Evolutionary conservation across 768 basidiomycete genomes (phyloP).

Genomic region (Termitomyces sp.): DNA sequence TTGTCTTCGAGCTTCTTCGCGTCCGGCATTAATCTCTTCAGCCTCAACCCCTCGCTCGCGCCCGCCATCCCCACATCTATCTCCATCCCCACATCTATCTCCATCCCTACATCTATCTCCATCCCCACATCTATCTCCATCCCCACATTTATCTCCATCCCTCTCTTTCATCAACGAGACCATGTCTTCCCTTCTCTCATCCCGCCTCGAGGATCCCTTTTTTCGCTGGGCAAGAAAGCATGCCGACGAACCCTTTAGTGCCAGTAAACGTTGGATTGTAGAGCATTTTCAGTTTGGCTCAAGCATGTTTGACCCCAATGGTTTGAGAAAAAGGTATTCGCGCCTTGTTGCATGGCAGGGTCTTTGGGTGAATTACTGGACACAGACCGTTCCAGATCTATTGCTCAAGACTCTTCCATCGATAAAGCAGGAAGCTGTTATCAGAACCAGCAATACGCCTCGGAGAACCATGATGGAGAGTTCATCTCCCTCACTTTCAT

Average conservation of each 20-base stretch:
- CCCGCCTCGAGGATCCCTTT: conserved; percentile 36
- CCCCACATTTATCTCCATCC: conserved; percentile 9
- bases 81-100: too few species aligned
- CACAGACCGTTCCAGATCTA: conserved; percentile 30
- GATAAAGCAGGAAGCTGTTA: conserved; percentile 6
- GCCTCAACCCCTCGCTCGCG: conserved; percentile 8
- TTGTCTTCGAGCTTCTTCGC: background rate
- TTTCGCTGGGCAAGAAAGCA: conserved; percentile 49
- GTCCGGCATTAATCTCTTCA: conserved; percentile 1
- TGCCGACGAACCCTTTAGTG: conserved; percentile 41
- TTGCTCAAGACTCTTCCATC: background rate
- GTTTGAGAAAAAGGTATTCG: conserved; percentile 43
- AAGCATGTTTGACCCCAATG: conserved; percentile 52
- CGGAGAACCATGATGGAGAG: conserved; percentile 10
- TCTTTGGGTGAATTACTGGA: conserved; percentile 58
- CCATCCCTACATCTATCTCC: conserved; percentile 11
- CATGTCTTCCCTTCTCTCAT: conserved; percentile 28
- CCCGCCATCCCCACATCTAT: conserved; percentile 9
- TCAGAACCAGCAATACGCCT: conserved; percentile 15
- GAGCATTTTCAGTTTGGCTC: conserved; percentile 54
- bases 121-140: conserved; percentile 12
- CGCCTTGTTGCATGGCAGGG: conserved; percentile 42
- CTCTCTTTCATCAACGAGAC: conserved; percentile 25
- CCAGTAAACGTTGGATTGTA: conserved; percentile 44
- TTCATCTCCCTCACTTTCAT: background rate